Percentiles rank a stretch among this genome's conserved stretches.
Conservation (phyloP, 495 filamentous ascomycete genomes). For the Jackrogersella multiformis region DNA sequence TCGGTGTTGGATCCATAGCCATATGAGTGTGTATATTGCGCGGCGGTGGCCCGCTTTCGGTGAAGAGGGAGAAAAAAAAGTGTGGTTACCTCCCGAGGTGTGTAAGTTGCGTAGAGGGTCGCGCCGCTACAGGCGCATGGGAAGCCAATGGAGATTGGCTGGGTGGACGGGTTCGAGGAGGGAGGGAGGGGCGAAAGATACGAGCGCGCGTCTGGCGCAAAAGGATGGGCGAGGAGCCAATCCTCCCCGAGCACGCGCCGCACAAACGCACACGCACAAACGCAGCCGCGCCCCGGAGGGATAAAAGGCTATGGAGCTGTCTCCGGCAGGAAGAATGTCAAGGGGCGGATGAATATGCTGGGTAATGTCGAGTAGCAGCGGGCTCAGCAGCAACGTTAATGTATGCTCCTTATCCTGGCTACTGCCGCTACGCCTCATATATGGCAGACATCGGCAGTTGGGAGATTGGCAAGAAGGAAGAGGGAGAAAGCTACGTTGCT, state of each 20-base stretch:
- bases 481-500: slow-evolving; percentile 18
- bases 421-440: slow-evolving; percentile 31
- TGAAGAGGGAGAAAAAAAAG: neutral
- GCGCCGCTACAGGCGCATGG: slow-evolving; percentile 34
- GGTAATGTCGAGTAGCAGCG: slow-evolving; percentile 39
- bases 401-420: slow-evolving; percentile 34
- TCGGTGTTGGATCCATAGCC: slow-evolving; percentile 31
- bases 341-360: slow-evolving; percentile 39
- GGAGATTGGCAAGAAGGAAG: slow-evolving; percentile 4
- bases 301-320: slow-evolving; percentile 16
- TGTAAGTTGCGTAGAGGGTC: slow-evolving; percentile 6
- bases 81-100: slow-evolving; percentile 21
- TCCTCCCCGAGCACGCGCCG: slow-evolving; percentile 28
- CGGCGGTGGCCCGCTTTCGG: slow-evolving; percentile 9
- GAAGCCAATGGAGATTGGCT: slow-evolving; percentile 37
- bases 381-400: slow-evolving; percentile 26
- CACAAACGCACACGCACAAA: slow-evolving; percentile 20
- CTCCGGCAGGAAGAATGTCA: slow-evolving; percentile 33
- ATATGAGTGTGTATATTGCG: slow-evolving; percentile 10
- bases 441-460: slow-evolving; percentile 42
- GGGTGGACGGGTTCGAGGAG: slow-evolving; percentile 6
- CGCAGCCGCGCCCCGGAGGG: slow-evolving; percentile 33
- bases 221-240: slow-evolving; percentile 20
- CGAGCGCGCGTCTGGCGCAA: slow-evolving; percentile 40
- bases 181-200: slow-evolving; percentile 3